Conservation (phyloP, 129 eudicot genomes). For the Artemisia tridentata region DNA sequence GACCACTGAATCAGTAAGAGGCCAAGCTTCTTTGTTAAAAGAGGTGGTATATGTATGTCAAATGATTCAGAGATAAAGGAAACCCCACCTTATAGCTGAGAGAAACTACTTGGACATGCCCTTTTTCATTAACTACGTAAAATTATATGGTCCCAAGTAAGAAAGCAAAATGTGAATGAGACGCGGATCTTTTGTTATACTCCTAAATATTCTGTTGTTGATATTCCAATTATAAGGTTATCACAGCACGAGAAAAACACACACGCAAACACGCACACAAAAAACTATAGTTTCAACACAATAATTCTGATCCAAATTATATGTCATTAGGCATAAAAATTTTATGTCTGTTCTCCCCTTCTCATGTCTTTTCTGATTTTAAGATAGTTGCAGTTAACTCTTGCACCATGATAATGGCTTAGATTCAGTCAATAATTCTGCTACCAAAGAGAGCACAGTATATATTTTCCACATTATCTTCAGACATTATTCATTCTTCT, state of each 20-base stretch:
- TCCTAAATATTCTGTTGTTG: not conserved
- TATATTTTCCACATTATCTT: slow-evolving; percentile 4
- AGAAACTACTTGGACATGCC: not conserved
- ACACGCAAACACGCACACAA: no score
- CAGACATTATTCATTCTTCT: not conserved
- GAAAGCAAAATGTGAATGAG: not conserved
- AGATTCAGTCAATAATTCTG: not conserved
- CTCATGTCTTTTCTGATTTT: not conserved
- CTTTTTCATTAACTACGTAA: not conserved
- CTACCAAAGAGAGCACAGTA: not conserved
- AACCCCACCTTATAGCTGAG: slow-evolving; percentile 1
- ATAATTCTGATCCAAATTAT: not conserved
- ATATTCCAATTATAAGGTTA: not conserved
- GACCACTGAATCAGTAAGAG: slow-evolving; percentile 11
- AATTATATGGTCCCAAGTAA: not conserved
- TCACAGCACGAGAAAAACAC: no score
- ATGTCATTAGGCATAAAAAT: not conserved
- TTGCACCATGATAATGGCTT: not conserved
- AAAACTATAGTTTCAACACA: not conserved
- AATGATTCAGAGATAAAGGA: not conserved
- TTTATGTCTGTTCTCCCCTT: not conserved
- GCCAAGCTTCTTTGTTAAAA: not conserved
- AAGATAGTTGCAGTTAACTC: not conserved
- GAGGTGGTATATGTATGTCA: not conserved
- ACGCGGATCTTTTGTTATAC: not conserved